Base-by-base conservation (phyloP, 129 eudicot species). In the Flaveria ramosissima region DNA sequence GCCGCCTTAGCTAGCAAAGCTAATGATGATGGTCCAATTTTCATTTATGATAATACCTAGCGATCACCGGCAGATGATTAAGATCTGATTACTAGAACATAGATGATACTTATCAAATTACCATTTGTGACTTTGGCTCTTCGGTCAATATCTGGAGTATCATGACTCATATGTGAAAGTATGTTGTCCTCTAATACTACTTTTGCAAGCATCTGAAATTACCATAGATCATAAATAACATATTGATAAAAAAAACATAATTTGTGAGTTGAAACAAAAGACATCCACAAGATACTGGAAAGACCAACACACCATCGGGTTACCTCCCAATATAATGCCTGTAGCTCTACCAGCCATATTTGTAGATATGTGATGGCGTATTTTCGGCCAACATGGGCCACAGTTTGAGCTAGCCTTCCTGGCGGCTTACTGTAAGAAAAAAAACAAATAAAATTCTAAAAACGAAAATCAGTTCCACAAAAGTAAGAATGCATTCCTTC, bases 291-390 rank as follows among this genome's bases (percentile, higher is more conserved):
- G 60, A 20, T 15, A 72, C 7, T 24, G 73, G 68, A 32, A 56
- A 71, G 74, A 67, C 39, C 51, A 27, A 85, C 78, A 36, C 77
- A 87, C 99, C 91, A 86, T 91, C n/a, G 97, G 99, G 80, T 92
- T 95, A 83, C 99, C 99, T 75, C 99, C 99, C 20, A 95, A 82
- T 43, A 95, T 95, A 68, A 95, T 95, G 81, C 91, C 99, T 3
- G 99, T 95, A 75, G 97, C 99, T 77, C 99, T 86, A 63, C 97
- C 99, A 12, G 97, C 99, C 99, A 94, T 94, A 83, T 94, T 94
- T 41, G 99, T 94, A 52, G 99, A 89, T 71, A 94, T 82, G 77
- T 94, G 67, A 94, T 94, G 60, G 99, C 97, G 78, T 87, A 72
- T 86, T 94, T 89, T 80, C 99, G 84, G 80, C 99, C 99, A n/a